These are phyloP conservation scores for Zea luxurians DNA, from an alignment of 176 grass and related monocot genomes.

Conservation along the genomic window DNA sequence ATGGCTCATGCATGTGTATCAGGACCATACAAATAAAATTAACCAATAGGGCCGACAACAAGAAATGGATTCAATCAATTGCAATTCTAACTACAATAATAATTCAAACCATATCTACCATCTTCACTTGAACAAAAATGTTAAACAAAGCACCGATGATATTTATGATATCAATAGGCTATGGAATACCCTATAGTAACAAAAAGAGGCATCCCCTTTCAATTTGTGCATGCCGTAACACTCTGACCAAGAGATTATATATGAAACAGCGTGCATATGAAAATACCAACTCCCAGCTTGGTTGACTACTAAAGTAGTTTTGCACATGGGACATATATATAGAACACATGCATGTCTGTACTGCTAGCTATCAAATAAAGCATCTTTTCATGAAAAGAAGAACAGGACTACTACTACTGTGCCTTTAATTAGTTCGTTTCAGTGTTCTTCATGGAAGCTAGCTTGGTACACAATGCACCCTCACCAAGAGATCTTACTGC, in stretches of 20 bases:
- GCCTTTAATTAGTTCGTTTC: constrained; percentile 16
- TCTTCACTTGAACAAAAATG: background rate
- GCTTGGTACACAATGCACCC: constrained; percentile 28
- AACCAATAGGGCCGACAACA: background rate
- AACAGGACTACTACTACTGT: background rate
- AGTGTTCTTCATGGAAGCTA: constrained; percentile 20
- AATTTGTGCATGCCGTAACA: constrained; percentile 48
- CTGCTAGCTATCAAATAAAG: background rate
- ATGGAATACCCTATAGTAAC: background rate
- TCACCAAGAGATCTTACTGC: constrained; percentile 51
- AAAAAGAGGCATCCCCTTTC: constrained; percentile 50
- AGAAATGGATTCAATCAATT: constrained; percentile 5
- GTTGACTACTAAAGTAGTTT: constrained; percentile 35
- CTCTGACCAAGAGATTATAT: constrained; percentile 64
- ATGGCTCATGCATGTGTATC: background rate
- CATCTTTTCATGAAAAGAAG: constrained; percentile 40
- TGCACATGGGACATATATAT: no score
- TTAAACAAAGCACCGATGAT: background rate
- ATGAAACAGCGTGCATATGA: constrained; percentile 30
- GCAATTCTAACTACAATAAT: background rate
- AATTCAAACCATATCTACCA: background rate
- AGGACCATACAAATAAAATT: constrained; percentile 32
- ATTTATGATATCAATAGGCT: background rate
- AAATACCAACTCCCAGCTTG: constrained; percentile 4
- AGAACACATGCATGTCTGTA: constrained; percentile 28